These are phyloP conservation scores for Macrolepiota dolichaula DNA, from an alignment of 768 basidiomycete species.

Conservation along the genomic window DNA sequence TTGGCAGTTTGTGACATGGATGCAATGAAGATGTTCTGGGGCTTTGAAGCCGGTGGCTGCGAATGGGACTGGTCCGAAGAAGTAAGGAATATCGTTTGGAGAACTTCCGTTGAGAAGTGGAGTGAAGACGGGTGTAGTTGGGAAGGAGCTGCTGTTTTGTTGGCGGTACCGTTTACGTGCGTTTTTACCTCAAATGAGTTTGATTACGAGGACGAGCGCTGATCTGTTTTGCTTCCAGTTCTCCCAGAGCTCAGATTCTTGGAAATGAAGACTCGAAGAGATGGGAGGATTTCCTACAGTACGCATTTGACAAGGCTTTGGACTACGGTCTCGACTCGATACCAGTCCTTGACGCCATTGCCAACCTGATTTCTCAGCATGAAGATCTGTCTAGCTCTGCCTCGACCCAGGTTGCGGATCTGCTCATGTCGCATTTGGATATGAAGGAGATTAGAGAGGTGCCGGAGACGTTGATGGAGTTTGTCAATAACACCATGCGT, in stretches of 20 bases:
- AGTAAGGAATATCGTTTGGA: constrained; percentile 55
- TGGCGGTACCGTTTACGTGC: constrained; percentile 63
- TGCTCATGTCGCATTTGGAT: constrained; percentile 54
- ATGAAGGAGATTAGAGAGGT: constrained; percentile 47
- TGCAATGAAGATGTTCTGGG: constrained; percentile 56
- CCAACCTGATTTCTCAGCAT: constrained; percentile 39
- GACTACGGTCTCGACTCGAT: constrained; percentile 57
- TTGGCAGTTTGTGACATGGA: constrained; percentile 40
- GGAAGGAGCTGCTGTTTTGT: constrained; percentile 52
- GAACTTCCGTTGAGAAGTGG: constrained; percentile 55
- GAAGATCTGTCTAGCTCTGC: constrained; percentile 27
- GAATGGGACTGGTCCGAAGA: constrained; percentile 37
- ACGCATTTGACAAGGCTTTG: constrained; percentile 50
- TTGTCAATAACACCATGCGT: constrained; percentile 56
- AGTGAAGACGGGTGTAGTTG: constrained; percentile 42
- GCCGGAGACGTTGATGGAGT: constrained; percentile 52
- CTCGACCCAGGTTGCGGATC: constrained; percentile 56
- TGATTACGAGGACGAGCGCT: neutral
- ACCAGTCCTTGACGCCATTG: constrained; percentile 54
- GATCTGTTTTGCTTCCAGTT: constrained; percentile 9
- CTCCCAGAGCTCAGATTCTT: constrained; percentile 3
- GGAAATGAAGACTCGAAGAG: constrained; percentile 42
- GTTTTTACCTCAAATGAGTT: constrained; percentile 18
- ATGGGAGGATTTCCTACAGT: constrained; percentile 60
- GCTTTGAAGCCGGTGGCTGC: constrained; percentile 26